Evolutionary conservation across 495 filamentous ascomycete genomes (phyloP), one percentile per base, ranked within the genome.

Genomic region (Beverwykella pulmonaria): DNA sequence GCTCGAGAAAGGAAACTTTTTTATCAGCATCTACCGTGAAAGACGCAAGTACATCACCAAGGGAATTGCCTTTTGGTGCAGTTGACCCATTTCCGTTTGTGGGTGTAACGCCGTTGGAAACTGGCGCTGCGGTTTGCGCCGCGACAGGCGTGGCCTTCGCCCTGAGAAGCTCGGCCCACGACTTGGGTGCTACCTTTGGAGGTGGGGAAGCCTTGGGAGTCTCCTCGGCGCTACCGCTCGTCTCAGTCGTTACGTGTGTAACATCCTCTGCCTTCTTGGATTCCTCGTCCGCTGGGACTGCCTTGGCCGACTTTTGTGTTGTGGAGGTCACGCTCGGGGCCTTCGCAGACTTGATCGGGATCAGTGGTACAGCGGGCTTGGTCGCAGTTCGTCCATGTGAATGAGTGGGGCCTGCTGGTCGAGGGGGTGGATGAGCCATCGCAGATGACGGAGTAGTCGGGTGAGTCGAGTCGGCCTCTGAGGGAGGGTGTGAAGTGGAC

Each of bases 1-100:
- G 94, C 75, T 98, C 91, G 5, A 98, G 82, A 74, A 97, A 97
- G 12, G 87, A 78, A 54, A 93, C 79, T 70, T 90, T 92, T 44
- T 82, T 80, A 44, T 80, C 79, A 27, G 81, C 81, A 39, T 88
- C 79, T 14, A 86, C 85, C 54, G 82, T 84, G 71, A 90, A 89
- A 19, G 81, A 84, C 49, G 80, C 80, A 34, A 97, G 75, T 39
- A 88, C 90, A 63, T 95, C 89, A 3, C 86, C 87, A 52, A 95
- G 72, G 39, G 90, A 87, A 68, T 81, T 68, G 53, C 53, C 57
- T 27, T 59, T 64, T 9, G 63, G 27, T n/a, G 30, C 49, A 26
- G 34, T 3, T 17, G 64, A 84, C 34, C 79, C 82, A 68, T 87
- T 90, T 5, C 79, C 82, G 68, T 87, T 90, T 6, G 83, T 75